phyloP scores from a whole-genome alignment of 2,329 filamentous ascomycete species.

The Cercospora janseana region DNA sequence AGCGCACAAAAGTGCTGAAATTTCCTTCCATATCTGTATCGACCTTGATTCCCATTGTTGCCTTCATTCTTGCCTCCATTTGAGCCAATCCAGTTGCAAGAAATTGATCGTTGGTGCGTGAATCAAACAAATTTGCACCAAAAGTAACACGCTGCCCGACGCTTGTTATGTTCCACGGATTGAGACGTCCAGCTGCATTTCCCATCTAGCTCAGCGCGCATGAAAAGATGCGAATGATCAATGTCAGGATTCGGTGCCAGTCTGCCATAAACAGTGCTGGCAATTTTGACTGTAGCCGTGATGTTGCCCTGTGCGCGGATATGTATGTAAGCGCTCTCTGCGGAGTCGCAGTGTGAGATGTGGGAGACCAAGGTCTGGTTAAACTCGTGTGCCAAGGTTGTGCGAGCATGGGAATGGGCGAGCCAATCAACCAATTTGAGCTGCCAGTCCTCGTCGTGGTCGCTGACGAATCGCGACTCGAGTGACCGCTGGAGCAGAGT shows the following conservation, averaged over 20 bases:
- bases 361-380: not conserved
- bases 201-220: not conserved
- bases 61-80: not conserved
- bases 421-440: not conserved
- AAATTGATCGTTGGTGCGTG: not conserved
- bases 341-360: not conserved
- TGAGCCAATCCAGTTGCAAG: not conserved
- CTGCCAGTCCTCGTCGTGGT: not conserved
- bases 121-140: not conserved
- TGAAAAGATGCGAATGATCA: not conserved
- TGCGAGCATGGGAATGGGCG: not conserved
- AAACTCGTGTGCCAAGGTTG: not conserved
- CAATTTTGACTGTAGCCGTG: not conserved
- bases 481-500: not conserved
- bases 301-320: not conserved
- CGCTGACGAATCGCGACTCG: not conserved
- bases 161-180: not conserved
- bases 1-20: slow-evolving; percentile 1
- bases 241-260: not conserved
- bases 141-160: not conserved
- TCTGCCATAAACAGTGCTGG: not conserved
- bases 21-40: slow-evolving; percentile 3
- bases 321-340: not conserved
- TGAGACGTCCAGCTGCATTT: not conserved
- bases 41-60: not conserved